Evolutionary conservation across 2,329 filamentous ascomycete genomes (phyloP), one percentile per base, ranked within the genome.

Genomic region (Aspergillus fumigatiaffinis): DNA sequence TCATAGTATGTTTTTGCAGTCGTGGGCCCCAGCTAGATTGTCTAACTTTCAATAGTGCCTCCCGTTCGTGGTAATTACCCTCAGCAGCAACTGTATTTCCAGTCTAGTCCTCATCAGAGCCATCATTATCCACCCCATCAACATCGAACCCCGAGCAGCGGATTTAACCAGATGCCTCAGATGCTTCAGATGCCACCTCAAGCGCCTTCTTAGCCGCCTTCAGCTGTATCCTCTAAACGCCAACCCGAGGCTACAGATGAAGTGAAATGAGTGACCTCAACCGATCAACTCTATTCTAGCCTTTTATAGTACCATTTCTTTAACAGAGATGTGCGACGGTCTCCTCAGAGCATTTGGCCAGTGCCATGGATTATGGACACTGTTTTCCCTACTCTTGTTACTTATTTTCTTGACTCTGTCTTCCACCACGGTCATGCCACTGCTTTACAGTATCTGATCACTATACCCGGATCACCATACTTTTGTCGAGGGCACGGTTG

Each of bases 1-100:
- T 66, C 87, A 89, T 73, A 89, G 89, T 90, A 86, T 84, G 89
- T 87, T 68, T 52, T 50, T 57, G 52, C 56, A 60, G 53, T 46
- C 54, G 44, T 28, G 7, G 54, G 32, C 26, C 47, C 23, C 49
- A 53, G 54, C 56, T 56, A 57, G 54, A 57, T 49, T 17, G 29
- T 57, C 75, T 73, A 72, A 73, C 71, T 55, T 61, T 61, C 60
- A 63, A 57, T 65, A 87, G 83, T 87, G 79, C 82, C 80, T 63
- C 82, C 83, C 59, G 81, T 82, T 66, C 83, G 85, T 52, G 73
- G 74, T 66, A 82, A 81, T 53, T 88, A 87, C 71, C 81, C 79
- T 63, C 84, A 82, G 53, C 82, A 82, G 53, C 79, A 82, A 42
- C 84, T 86, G 63, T 86, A 87, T 60, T 88, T 82, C 69, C 82